These are phyloP conservation scores for Macrophomina tecta DNA, from an alignment of 2,329 filamentous ascomycete species.

Conservation along the genomic window DNA sequence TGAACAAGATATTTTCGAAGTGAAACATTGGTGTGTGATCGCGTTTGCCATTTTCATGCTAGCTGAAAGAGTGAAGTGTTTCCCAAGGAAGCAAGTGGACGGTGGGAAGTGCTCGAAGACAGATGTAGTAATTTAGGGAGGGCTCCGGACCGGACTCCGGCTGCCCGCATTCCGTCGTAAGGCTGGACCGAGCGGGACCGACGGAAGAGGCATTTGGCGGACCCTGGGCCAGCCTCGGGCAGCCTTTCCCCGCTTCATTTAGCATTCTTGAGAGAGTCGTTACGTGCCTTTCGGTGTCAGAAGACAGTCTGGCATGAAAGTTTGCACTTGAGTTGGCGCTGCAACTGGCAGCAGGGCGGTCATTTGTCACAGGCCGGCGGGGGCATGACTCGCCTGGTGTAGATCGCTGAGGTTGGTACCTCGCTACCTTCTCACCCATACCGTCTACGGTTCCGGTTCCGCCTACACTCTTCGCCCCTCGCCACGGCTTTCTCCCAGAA, in stretches of 20 bases:
- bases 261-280: not conserved
- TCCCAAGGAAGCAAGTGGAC: too few species aligned
- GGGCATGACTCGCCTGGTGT: conserved; percentile 16
- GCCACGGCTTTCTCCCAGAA: not conserved
- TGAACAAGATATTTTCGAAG: too few species aligned
- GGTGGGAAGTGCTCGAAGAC: too few species aligned
- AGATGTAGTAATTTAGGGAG: not conserved
- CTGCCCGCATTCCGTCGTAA: conserved; percentile 1
- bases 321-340: not conserved
- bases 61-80: too few species aligned
- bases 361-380: not conserved
- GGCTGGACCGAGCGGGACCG: not conserved
- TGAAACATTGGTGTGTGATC: too few species aligned
- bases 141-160: not conserved
- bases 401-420: conserved; percentile 19
- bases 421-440: not conserved
- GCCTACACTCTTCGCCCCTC: not conserved
- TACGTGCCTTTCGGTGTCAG: not conserved
- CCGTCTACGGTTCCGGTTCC: not conserved
- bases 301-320: not conserved
- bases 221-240: not conserved
- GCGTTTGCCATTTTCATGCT: too few species aligned
- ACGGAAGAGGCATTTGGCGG: not conserved
- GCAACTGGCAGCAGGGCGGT: not conserved
- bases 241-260: not conserved